These are phyloP conservation scores for Penicillium robsamsonii DNA, from an alignment of 495 filamentous ascomycete species.

Conservation along the genomic window DNA sequence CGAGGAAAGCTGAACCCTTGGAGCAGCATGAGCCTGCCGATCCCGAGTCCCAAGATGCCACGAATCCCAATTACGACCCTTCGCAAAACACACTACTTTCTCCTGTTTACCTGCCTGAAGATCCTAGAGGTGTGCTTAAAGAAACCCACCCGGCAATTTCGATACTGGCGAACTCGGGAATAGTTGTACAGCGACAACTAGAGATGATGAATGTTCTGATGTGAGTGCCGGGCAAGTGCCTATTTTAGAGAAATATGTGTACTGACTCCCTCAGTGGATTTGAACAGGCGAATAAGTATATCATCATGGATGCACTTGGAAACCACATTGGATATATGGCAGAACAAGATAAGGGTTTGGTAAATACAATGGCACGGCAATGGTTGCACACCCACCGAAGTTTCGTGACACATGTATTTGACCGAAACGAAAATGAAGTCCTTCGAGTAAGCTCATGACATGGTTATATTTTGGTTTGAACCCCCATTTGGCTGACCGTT, in stretches of 20 bases:
- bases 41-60: conserved; percentile 16
- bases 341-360: conserved; percentile 63
- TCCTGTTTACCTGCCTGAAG: conserved; percentile 60
- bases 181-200: conserved; percentile 64
- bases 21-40: conserved; percentile 9
- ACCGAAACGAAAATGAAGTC: conserved; percentile 61
- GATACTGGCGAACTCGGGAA: conserved; percentile 59
- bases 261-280: conserved; percentile 49
- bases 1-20: conserved; percentile 12
- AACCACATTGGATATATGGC: conserved; percentile 69
- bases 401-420: conserved; percentile 71
- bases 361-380: conserved; percentile 57
- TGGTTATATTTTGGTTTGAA: neutral
- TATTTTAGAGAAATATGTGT: neutral
- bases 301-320: conserved; percentile 68
- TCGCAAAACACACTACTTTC: conserved; percentile 49
- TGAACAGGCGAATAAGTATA: conserved; percentile 71
- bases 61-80: conserved; percentile 35
- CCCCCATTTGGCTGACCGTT: neutral
- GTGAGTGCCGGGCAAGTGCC: conserved; percentile 26
- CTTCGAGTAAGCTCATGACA: conserved; percentile 47
- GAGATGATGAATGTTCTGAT: conserved; percentile 71
- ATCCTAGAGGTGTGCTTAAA: conserved; percentile 60
- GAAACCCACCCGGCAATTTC: conserved; percentile 58
- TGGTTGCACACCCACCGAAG: conserved; percentile 64